phyloP scores from a whole-genome alignment of 164 flowering plant species.

The Magnolia sinica region DNA sequence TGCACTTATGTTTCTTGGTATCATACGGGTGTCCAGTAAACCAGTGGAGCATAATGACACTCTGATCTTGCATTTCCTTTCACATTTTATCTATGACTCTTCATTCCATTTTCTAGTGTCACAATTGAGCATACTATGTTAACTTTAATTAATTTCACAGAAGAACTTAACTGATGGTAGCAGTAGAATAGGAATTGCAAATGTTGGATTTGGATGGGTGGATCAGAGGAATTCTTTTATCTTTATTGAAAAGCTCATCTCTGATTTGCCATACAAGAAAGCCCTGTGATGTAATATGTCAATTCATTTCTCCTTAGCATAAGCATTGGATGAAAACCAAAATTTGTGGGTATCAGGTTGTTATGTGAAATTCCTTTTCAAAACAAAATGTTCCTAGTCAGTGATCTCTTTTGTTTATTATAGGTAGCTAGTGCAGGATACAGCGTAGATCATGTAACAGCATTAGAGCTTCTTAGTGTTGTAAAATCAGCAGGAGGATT shows the following conservation, averaged over 20 bases:
- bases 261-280: neutral
- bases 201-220: neutral
- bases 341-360: neutral
- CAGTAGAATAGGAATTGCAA: neutral
- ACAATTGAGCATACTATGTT: neutral
- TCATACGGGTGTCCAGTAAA: too few species aligned
- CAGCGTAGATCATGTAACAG: constrained; percentile 56
- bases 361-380: neutral
- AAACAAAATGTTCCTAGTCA: neutral
- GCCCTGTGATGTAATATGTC: neutral
- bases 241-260: neutral
- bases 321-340: neutral
- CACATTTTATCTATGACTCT: neutral
- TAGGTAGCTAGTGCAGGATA: constrained; percentile 86
- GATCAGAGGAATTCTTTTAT: neutral
- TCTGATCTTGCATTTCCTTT: neutral
- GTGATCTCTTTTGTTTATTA: constrained; percentile 4
- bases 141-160: neutral
- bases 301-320: neutral
- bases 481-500: constrained; percentile 53
- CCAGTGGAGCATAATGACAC: too few species aligned
- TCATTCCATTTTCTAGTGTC: neutral
- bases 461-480: constrained; percentile 49
- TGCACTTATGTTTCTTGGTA: too few species aligned
- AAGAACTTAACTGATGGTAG: neutral